phyloP scores from a whole-genome alignment of 768 basidiomycete species.

The Ramaria rubella region DNA sequence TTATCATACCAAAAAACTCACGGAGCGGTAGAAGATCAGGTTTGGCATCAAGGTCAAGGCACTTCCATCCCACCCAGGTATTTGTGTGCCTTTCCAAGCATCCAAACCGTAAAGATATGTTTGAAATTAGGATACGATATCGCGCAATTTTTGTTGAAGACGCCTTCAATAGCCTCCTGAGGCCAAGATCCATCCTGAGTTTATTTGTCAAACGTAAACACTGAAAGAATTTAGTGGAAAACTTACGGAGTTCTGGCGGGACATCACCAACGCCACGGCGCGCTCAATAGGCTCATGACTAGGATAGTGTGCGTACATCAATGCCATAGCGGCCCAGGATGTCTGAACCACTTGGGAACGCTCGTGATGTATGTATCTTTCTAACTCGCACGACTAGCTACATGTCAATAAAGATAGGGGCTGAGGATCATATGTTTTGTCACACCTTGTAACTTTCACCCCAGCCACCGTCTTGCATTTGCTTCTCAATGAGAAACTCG shows the following conservation, averaged over 20 bases:
- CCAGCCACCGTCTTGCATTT: slow-evolving; percentile 92
- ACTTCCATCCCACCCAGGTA: too few relatives aligned
- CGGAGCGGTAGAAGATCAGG: too few relatives aligned
- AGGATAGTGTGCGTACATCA: slow-evolving; percentile 89
- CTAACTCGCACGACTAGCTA: slow-evolving; percentile 87
- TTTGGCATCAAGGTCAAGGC: too few relatives aligned
- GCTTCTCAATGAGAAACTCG: slow-evolving; percentile 75
- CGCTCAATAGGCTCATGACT: slow-evolving; percentile 70
- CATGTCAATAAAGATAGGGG: not conserved
- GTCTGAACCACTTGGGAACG: slow-evolving; percentile 87
- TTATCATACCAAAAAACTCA: too few relatives aligned
- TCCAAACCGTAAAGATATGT: slow-evolving; percentile 94
- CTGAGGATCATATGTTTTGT: not conserved
- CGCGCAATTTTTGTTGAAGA: slow-evolving; percentile 85
- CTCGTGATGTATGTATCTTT: slow-evolving; percentile 74
- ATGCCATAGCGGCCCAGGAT: slow-evolving; percentile 84
- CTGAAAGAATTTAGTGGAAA: not conserved
- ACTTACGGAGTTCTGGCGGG: slow-evolving; percentile 71
- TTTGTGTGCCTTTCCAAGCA: slow-evolving; percentile 78
- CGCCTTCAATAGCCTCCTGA: slow-evolving; percentile 90
- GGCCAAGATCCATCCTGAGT: slow-evolving; percentile 88
- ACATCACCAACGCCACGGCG: slow-evolving; percentile 81
- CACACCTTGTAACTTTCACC: slow-evolving; percentile 94
- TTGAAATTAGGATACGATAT: slow-evolving; percentile 92
- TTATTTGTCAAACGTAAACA: slow-evolving; percentile 8